Evolutionary conservation across 169 alveolate species (phyloP), one percentile per base, ranked within the genome.

Genomic region (Plasmodium vivax): DNA sequence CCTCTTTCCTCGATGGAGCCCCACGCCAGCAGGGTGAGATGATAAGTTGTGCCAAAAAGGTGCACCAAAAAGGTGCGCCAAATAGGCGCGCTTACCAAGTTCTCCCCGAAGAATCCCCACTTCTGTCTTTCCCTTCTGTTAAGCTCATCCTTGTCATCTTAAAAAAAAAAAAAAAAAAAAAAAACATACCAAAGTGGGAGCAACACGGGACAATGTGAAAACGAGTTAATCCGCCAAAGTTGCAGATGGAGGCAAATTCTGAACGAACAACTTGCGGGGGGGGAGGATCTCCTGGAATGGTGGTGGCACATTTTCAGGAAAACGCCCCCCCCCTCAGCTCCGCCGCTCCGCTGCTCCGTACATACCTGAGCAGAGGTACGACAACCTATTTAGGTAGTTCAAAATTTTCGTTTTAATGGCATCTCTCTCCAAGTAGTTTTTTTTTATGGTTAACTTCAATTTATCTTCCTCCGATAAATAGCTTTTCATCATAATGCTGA

Each of bases 361-460:
- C 38, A 23, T 90, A 90, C 94, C 94, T 79, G 73, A 62, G 30
- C 88, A 90, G 8, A 90, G 72, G 74, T 90, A 43, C 8, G 83
- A 79, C 72, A 90, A 80, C 56, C 94, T 90, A 62, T 90, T 90
- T 36, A 90, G 12, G 72, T 90, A 43, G 36, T 79, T 90, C 82
- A 90, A 27, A 79, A 90, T 90, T 80, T 90, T 90, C 54, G 94
- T n/a, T 43, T 71, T 90, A 58, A 90, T 90, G 45, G 62, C 56
- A 58, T 90, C 90, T 68, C 90, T 79, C 58, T 80, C 91, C 8
- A 90, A 90, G 30, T 90, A 90, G 56, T 80, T 62, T 27, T 90
- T 90, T 62, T 54, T 90, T 90, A 90, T 90, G 27, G 77, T 90
- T 90, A 79, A 27, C 74, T 90, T 90, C 54, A 90, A 3, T 58